Evolutionary conservation across 1,139 yeast species (phyloP).

Genomic region (Sugiyamaella pinicola): DNA sequence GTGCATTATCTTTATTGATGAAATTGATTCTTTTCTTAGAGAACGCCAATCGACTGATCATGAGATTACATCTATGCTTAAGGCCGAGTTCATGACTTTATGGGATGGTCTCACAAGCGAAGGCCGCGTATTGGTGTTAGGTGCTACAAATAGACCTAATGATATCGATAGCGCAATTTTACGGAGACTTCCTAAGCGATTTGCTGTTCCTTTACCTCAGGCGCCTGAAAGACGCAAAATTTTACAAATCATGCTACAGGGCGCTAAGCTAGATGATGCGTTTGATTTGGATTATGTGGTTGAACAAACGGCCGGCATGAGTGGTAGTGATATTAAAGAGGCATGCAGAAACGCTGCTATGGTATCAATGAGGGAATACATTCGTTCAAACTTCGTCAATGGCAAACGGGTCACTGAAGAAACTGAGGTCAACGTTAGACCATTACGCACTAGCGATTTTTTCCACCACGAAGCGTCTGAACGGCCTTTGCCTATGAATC

Average conservation of each 20-base stretch:
- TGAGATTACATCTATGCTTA: slow-evolving; percentile 92
- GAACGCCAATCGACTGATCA: slow-evolving; percentile 86
- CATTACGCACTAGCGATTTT: slow-evolving; percentile 45
- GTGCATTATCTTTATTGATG: slow-evolving; percentile 93
- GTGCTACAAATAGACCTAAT: slow-evolving; percentile 91
- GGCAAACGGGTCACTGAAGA: slow-evolving; percentile 33
- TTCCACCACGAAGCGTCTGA: slow-evolving; percentile 36
- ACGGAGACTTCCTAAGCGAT: slow-evolving; percentile 90
- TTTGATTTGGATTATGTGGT: slow-evolving; percentile 69
- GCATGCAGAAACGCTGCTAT: slow-evolving; percentile 92
- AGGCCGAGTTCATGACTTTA: slow-evolving; percentile 96
- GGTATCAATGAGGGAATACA: slow-evolving; percentile 83
- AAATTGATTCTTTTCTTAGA: slow-evolving; percentile 89
- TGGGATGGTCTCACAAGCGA: slow-evolving; percentile 90
- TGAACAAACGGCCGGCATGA: slow-evolving; percentile 66
- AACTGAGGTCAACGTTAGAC: slow-evolving; percentile 43
- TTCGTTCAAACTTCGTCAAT: slow-evolving; percentile 44
- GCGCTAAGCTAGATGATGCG: slow-evolving; percentile 54
- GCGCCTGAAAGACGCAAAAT: slow-evolving; percentile 69
- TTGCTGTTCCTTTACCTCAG: slow-evolving; percentile 76
- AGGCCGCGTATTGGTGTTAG: slow-evolving; percentile 83
- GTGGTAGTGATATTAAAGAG: slow-evolving; percentile 92
- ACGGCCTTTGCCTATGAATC: slow-evolving; percentile 32
- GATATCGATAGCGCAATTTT: slow-evolving; percentile 93
- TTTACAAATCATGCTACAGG: slow-evolving; percentile 63